Evolutionary conservation across 169 alveolate species (phyloP).

Genomic region (Plasmodium sp.): DNA sequence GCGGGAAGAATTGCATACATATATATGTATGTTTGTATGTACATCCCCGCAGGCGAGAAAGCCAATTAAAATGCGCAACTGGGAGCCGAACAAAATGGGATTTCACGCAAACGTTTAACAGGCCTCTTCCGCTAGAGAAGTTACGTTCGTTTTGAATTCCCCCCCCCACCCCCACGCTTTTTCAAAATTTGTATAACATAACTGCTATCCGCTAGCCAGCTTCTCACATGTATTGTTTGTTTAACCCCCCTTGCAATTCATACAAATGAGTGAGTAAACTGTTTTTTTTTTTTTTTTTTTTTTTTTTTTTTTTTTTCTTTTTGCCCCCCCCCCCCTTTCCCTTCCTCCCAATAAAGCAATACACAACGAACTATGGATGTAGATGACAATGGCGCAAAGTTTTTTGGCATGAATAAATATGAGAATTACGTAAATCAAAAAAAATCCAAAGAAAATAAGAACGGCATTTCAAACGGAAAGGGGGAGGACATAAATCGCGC

Average conservation of each 20-base stretch:
- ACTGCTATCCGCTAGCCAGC: neutral
- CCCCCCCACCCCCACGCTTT: neutral
- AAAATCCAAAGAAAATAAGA: slow-evolving; percentile 10
- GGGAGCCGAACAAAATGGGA: neutral
- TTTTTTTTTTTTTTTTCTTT: neutral
- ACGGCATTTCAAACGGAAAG: neutral
- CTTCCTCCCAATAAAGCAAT: neutral
- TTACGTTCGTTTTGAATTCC: neutral
- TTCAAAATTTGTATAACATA: neutral
- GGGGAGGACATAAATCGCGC: slow-evolving; percentile 3
- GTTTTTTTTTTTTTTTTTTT: neutral
- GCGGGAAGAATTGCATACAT: neutral
- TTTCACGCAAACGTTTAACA: neutral
- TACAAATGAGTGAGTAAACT: neutral
- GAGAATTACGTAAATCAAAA: slow-evolving; percentile 24
- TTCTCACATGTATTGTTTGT: neutral
- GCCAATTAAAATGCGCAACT: slow-evolving; percentile 2
- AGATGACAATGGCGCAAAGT: slow-evolving; percentile 28
- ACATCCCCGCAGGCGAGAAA: neutral
- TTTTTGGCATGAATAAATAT: slow-evolving; percentile 23
- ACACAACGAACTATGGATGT: slow-evolving; percentile 42
- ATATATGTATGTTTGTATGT: neutral
- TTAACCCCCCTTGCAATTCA: neutral
- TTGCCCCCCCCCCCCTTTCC: neutral
- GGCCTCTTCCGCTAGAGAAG: neutral